phyloP scores from a whole-genome alignment of 768 basidiomycete species.

The Lactarius sanguifluus region DNA sequence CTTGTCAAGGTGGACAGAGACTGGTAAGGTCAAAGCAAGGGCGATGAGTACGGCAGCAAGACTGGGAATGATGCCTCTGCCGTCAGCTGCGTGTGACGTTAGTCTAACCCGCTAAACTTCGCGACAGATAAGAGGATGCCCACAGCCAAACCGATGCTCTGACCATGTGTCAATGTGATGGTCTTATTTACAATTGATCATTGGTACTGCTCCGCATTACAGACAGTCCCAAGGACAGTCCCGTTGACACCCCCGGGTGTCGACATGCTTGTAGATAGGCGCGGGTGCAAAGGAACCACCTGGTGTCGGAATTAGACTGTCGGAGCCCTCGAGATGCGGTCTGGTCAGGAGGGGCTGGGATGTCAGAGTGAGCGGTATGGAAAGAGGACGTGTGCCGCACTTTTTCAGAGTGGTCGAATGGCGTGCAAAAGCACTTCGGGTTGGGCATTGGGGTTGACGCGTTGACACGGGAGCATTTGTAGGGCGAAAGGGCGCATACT shows the following conservation, averaged over 20 bases:
- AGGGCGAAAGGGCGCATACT: no score
- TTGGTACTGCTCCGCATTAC: conserved; percentile 3
- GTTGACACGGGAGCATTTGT: no score
- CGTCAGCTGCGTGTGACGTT: conserved; percentile 34
- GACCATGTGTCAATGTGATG: conserved; percentile 36
- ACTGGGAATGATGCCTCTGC: conserved; percentile 36
- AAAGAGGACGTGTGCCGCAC: background rate
- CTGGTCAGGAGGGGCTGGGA: background rate
- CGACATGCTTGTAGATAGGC: background rate
- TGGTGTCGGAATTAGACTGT: background rate
- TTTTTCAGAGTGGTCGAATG: no score
- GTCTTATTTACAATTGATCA: background rate
- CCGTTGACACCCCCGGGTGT: conserved; percentile 11
- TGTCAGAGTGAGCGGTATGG: background rate
- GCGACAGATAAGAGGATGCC: background rate
- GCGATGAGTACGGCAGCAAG: background rate
- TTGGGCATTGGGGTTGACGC: no score
- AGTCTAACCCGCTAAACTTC: background rate
- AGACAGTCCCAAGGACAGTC: conserved; percentile 5
- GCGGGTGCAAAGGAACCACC: background rate
- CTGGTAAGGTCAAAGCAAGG: conserved; percentile 8
- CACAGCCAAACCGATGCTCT: conserved; percentile 42
- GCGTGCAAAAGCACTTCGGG: no score
- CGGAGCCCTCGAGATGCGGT: background rate
- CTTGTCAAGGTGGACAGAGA: background rate